phyloP scores from a whole-genome alignment of 768 basidiomycete genomes.

The Pilatotrama ljubarskyi region DNA sequence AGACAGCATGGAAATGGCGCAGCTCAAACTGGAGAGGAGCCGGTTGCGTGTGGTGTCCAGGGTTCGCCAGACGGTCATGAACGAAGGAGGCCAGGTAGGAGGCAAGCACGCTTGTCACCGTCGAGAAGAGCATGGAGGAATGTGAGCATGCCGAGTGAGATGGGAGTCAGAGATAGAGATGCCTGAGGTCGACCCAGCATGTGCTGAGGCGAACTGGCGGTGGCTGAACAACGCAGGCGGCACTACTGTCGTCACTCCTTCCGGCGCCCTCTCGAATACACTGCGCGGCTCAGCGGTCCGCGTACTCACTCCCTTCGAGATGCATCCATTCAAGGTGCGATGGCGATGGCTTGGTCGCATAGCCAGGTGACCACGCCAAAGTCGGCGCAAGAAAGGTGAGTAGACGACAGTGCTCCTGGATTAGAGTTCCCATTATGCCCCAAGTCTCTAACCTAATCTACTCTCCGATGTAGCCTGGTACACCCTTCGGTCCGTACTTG shows the following conservation, averaged over 20 bases:
- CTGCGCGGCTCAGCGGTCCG: neutral
- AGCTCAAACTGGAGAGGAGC: constrained; percentile 55
- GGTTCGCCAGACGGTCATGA: neutral
- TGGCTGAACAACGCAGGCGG: constrained; percentile 7
- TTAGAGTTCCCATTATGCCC: neutral
- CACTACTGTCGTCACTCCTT: neutral
- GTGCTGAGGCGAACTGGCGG: neutral
- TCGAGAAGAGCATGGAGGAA: constrained; percentile 23
- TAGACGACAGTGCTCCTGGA: neutral
- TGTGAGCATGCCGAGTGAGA: constrained; percentile 14
- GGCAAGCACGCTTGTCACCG: constrained; percentile 20
- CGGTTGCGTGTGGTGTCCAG: neutral
- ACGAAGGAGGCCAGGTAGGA: constrained; percentile 8
- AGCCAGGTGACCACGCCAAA: too few species aligned
- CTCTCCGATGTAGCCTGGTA: constrained; percentile 12
- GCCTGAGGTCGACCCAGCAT: neutral
- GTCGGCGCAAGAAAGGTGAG: neutral
- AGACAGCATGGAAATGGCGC: constrained; percentile 65
- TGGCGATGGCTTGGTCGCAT: too few species aligned
- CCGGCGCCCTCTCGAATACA: neutral
- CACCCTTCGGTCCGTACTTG: constrained; percentile 41
- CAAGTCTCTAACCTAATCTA: neutral
- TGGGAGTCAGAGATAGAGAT: neutral
- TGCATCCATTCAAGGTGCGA: too few species aligned
- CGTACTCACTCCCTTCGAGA: neutral